Conservation (phyloP, 257 asterid genomes). For the Cinchona pubescens region DNA sequence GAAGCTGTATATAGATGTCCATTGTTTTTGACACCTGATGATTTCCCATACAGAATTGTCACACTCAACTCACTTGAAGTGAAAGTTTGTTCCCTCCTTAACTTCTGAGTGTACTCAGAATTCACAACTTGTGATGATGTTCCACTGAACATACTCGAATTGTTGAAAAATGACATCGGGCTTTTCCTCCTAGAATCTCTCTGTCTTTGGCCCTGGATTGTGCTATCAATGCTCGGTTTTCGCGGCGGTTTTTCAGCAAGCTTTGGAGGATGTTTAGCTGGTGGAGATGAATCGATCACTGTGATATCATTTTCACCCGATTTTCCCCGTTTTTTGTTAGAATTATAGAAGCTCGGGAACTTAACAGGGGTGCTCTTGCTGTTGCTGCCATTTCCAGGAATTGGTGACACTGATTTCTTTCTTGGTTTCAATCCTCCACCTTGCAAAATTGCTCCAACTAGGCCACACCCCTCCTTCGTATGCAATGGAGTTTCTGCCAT, state of each 20-base stretch:
- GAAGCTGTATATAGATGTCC: conserved; percentile 30
- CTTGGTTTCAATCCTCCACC: conserved; percentile 26
- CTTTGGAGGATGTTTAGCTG: conserved; percentile 18
- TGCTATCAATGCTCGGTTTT: conserved; percentile 18
- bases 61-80: conserved; percentile 39
- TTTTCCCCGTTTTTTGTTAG: conserved; percentile 14
- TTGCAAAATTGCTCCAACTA: conserved; percentile 37
- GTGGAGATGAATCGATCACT: conserved; percentile 14
- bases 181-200: conserved; percentile 23
- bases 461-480: conserved; percentile 51
- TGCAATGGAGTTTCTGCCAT: conserved; percentile 39
- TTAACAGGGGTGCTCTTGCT: conserved; percentile 4
- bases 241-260: conserved; percentile 4
- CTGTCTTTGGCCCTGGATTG: background rate
- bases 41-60: conserved; percentile 25
- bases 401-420: conserved; percentile 23
- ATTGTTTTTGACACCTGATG: conserved; percentile 5
- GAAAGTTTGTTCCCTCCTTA: conserved; percentile 31
- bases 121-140: conserved; percentile 35
- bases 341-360: conserved; percentile 7
- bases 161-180: conserved; percentile 29
- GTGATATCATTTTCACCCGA: background rate
- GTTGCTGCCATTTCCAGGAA: conserved; percentile 9
- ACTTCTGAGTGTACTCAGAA: conserved; percentile 21
- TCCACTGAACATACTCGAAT: conserved; percentile 19